Conservation (phyloP, 768 basidiomycete species). For the Amanita polypyramis region DNA sequence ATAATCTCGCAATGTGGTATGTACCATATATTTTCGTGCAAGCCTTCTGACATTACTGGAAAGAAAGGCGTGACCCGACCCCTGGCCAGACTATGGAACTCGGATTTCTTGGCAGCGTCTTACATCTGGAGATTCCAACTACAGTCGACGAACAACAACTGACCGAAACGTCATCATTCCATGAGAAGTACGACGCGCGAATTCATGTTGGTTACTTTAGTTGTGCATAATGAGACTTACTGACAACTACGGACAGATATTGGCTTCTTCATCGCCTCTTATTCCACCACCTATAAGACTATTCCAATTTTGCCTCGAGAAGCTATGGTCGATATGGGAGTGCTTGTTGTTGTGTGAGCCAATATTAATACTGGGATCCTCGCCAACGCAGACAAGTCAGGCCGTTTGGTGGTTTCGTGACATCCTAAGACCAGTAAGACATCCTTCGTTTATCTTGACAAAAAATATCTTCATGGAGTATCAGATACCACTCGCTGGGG, state of each 20-base stretch:
- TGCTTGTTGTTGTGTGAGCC: conserved; percentile 88
- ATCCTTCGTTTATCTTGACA: not conserved
- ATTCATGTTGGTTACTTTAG: conserved; percentile 32
- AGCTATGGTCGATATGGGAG: conserved; percentile 89
- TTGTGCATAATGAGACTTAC: not conserved
- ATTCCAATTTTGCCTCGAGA: conserved; percentile 53
- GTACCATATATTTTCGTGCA: conserved; percentile 14
- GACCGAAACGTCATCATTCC: conserved; percentile 38
- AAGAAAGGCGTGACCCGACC: conserved; percentile 70
- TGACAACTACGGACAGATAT: conserved; percentile 32
- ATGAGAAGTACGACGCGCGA: conserved; percentile 40
- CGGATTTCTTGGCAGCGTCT: conserved; percentile 71
- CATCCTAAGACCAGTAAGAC: conserved; percentile 65
- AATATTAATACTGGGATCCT: conserved; percentile 69
- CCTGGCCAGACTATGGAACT: conserved; percentile 64
- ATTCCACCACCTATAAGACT: conserved; percentile 45
- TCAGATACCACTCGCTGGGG: conserved; percentile 74
- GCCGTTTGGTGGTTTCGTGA: conserved; percentile 91
- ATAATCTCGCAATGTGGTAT: conserved; percentile 80
- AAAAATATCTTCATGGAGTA: not conserved
- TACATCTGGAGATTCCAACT: conserved; percentile 65
- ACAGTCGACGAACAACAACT: conserved; percentile 65
- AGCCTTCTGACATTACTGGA: conserved; percentile 17
- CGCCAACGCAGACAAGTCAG: conserved; percentile 76
- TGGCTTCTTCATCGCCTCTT: conserved; percentile 54